Conservation (phyloP, 179 eudicot species). For the Sideroxylon spinosum region DNA sequence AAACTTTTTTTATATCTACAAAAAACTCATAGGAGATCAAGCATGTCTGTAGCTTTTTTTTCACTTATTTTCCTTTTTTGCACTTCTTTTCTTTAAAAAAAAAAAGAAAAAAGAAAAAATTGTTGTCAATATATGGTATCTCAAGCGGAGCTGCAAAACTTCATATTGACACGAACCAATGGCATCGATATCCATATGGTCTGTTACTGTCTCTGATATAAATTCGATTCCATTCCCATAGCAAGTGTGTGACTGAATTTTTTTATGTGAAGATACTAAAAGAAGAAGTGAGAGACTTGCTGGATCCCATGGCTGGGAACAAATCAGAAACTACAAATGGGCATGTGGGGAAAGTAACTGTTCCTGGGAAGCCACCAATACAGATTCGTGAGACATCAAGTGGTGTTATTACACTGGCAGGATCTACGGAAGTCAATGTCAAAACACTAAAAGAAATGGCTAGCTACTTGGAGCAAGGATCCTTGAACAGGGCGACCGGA, state of each 20-base stretch:
- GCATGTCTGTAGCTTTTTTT: too few species aligned
- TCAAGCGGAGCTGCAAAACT: too few species aligned
- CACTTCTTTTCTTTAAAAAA: too few species aligned
- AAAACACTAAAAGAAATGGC: slow-evolving; percentile 88
- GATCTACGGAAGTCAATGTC: slow-evolving; percentile 84
- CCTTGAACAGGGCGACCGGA: slow-evolving; percentile 87
- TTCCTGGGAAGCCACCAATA: slow-evolving; percentile 83
- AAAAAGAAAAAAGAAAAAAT: too few species aligned
- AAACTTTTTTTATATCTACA: too few species aligned
- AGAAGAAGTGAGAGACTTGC: slow-evolving; percentile 92
- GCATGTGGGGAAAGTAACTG: slow-evolving; percentile 45
- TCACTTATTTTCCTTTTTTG: too few species aligned
- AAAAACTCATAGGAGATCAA: too few species aligned
- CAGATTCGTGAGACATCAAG: slow-evolving; percentile 90
- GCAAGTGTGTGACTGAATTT: neutral
- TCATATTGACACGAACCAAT: too few species aligned
- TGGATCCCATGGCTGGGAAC: slow-evolving; percentile 57
- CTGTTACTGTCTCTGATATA: too few species aligned
- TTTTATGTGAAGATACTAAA: slow-evolving; percentile 65
- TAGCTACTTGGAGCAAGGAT: slow-evolving; percentile 87
- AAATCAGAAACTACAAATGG: slow-evolving; percentile 63
- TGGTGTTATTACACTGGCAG: slow-evolving; percentile 91
- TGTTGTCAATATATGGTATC: too few species aligned
- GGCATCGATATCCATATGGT: too few species aligned
- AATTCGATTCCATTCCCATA: too few species aligned